phyloP scores from a whole-genome alignment of 176 grass and related monocot genomes.

The Ensete ventricosum region DNA sequence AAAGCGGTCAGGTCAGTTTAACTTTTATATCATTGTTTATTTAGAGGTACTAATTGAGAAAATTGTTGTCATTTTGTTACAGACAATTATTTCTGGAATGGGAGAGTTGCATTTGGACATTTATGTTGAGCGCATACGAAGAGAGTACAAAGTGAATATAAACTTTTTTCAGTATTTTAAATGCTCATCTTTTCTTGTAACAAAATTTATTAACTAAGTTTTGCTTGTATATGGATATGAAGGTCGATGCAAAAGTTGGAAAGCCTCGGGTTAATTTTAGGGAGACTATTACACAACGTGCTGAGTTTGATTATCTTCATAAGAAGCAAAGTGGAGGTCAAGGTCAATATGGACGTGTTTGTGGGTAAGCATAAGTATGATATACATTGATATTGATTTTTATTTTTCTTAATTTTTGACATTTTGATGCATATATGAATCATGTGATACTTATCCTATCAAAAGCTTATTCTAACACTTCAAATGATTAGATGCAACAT shows the following conservation, averaged over 20 bases:
- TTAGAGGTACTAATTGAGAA: slow-evolving; percentile 5
- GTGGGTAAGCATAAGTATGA: slow-evolving; percentile 44
- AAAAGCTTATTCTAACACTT: too few relatives aligned
- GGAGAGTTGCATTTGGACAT: slow-evolving; percentile 98
- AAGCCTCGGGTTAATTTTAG: slow-evolving; percentile 95
- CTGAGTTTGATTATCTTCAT: slow-evolving; percentile 95
- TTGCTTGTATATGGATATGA: slow-evolving; percentile 9
- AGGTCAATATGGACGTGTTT: slow-evolving; percentile 98
- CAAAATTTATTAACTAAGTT: slow-evolving; percentile 6
- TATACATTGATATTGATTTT: background rate
- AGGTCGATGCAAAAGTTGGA: slow-evolving; percentile 76
- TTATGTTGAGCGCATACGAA: slow-evolving; percentile 90
- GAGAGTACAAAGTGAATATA: slow-evolving; percentile 70
- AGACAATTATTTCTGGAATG: slow-evolving; percentile 99
- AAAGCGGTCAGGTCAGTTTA: slow-evolving; percentile 71
- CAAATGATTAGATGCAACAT: too few relatives aligned
- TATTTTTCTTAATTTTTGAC: slow-evolving; percentile 7
- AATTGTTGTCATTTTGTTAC: slow-evolving; percentile 16
- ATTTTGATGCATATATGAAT: background rate
- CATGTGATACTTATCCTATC: too few relatives aligned
- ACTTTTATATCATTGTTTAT: slow-evolving; percentile 1
- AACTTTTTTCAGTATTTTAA: background rate
- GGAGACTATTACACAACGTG: slow-evolving; percentile 80
- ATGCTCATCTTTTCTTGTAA: background rate
- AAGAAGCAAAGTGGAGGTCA: slow-evolving; percentile 98